Conservation (phyloP, 2,329 filamentous ascomycete genomes). For the Claviceps sp. region DNA sequence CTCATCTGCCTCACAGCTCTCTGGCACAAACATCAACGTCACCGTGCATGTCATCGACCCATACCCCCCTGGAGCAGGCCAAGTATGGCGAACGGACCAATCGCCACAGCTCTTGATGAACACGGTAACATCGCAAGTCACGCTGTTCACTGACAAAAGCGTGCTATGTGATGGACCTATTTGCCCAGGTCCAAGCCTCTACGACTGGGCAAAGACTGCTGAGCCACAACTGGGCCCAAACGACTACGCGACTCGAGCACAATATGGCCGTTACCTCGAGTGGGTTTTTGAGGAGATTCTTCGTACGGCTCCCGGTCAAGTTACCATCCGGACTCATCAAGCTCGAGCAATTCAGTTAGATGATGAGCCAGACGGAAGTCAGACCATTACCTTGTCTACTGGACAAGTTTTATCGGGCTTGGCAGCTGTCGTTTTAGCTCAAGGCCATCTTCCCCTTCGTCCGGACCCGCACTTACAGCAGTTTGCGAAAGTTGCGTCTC, state of each 20-base stretch:
- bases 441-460: conserved; percentile 3
- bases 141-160: conserved; percentile 4
- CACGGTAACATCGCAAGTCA: conserved; percentile 5
- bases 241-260: conserved; percentile 3
- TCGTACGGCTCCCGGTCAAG: neutral
- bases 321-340: neutral
- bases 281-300: conserved; percentile 4
- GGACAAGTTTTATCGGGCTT: neutral
- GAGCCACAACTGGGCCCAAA: conserved; percentile 1
- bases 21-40: neutral
- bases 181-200: conserved; percentile 3
- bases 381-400: conserved; percentile 2
- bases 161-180: conserved; percentile 4
- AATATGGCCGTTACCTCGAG: conserved; percentile 4
- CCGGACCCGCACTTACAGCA: neutral
- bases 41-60: conserved; percentile 4
- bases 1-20: neutral
- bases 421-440: conserved; percentile 1
- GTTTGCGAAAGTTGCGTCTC: neutral
- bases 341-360: neutral
- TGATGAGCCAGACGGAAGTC: neutral
- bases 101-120: conserved; percentile 6
- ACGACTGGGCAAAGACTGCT: conserved; percentile 3
- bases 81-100: conserved; percentile 5
- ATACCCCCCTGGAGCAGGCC: conserved; percentile 1